A percentile compares a stretch with the other conserved stretches of the same genome.
Conservation (phyloP, 257 asterid genomes). For the Jasminum sambac region DNA sequence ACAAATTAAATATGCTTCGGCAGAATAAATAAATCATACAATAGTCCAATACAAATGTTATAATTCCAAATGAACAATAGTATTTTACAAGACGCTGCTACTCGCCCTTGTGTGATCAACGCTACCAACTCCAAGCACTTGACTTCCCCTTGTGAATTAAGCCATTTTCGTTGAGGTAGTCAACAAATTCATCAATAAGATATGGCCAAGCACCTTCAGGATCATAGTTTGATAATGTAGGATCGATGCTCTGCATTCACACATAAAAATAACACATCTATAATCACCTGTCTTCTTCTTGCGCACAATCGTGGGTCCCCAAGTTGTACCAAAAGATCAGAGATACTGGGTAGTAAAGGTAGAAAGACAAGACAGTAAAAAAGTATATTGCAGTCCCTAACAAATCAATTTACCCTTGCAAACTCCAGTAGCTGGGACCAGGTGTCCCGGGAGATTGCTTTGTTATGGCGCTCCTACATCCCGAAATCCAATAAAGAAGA, state of each 20-base stretch:
- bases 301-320: neutral
- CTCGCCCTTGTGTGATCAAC: conserved; percentile 15
- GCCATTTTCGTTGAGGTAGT: conserved; percentile 73
- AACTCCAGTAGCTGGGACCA: conserved; percentile 98
- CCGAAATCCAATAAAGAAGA: conserved; percentile 14
- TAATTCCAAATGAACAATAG: conserved; percentile 26
- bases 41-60: conserved; percentile 14
- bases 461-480: conserved; percentile 88
- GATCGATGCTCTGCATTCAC: conserved; percentile 76
- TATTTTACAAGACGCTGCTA: conserved; percentile 28
- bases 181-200: conserved; percentile 95
- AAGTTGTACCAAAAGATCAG: no score
- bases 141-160: conserved; percentile 62
- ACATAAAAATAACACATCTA: neutral
- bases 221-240: conserved; percentile 81
- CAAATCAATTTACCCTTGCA: conserved; percentile 64
- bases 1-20: neutral
- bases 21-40: conserved; percentile 25
- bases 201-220: conserved; percentile 99
- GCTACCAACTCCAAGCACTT: conserved; percentile 59
- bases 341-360: no score
- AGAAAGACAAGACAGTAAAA: neutral
- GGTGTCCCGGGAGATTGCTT: conserved; percentile 97
- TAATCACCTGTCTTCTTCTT: neutral
- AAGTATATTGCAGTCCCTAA: neutral